These are phyloP conservation scores for Solanum microdontum DNA, from an alignment of 257 asterid species.

Conservation along the genomic window DNA sequence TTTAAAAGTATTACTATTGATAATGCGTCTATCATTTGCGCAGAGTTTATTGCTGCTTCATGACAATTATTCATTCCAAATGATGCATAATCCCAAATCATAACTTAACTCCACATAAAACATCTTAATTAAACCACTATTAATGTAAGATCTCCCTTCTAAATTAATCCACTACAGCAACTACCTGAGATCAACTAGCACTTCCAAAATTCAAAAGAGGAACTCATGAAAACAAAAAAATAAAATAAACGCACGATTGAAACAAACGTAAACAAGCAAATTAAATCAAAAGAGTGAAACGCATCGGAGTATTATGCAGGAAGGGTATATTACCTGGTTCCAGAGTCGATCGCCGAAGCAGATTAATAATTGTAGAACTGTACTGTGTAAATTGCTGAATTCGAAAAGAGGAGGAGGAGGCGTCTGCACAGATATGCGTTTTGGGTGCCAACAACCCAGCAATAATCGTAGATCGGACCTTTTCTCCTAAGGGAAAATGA, in stretches of 20 bases:
- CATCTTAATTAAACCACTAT: background rate
- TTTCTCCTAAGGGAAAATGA: background rate
- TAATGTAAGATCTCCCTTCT: background rate
- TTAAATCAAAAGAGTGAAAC: background rate
- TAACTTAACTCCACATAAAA: background rate
- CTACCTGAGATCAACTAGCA: background rate
- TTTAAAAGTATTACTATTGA: background rate
- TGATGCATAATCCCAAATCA: background rate
- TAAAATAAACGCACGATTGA: background rate
- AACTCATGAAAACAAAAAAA: background rate
- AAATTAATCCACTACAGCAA: background rate
- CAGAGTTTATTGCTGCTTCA: background rate
- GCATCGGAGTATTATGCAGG: background rate
- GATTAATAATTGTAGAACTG: background rate
- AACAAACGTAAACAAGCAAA: background rate
- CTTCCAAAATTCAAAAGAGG: background rate
- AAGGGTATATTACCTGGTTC: background rate
- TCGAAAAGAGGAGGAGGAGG: background rate
- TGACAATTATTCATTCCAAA: background rate
- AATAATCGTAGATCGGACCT: background rate
- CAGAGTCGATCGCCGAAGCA: background rate
- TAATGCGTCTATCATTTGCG: background rate
- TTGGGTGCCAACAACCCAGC: background rate
- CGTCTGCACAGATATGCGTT: background rate
- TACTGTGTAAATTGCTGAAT: background rate